These are phyloP conservation scores for Claviceps maximensis DNA, from an alignment of 2,329 filamentous ascomycete species.

Conservation along the genomic window DNA sequence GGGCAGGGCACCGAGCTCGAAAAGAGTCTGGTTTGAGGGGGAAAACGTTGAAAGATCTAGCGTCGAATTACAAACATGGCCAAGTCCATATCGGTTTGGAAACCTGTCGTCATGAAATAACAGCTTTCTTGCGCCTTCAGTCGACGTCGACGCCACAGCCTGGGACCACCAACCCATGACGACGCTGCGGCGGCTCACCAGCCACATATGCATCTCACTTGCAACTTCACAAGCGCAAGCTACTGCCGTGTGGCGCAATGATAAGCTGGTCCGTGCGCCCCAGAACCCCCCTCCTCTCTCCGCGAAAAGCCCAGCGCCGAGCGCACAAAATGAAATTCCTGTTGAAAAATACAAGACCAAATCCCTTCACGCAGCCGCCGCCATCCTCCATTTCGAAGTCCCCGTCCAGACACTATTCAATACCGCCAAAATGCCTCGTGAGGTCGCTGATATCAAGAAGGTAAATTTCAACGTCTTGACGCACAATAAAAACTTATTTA, in stretches of 20 bases:
- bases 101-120: too few species aligned
- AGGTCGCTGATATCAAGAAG: slow-evolving; percentile 97
- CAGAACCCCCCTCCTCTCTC: slow-evolving; percentile 8
- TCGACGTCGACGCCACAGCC: background rate
- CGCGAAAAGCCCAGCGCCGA: slow-evolving; percentile 7
- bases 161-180: background rate
- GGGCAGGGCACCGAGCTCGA: background rate
- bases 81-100: too few species aligned
- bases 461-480: slow-evolving; percentile 21
- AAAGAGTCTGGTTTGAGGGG: too few species aligned
- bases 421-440: slow-evolving; percentile 82
- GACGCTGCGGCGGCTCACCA: background rate
- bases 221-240: too few species aligned
- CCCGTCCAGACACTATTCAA: slow-evolving; percentile 15
- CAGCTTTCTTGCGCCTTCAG: background rate
- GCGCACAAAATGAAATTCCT: slow-evolving; percentile 6
- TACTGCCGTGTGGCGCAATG: background rate
- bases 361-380: background rate
- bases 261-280: slow-evolving; percentile 10
- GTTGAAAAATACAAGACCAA: background rate
- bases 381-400: slow-evolving; percentile 4
- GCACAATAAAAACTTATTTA: background rate
- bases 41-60: too few species aligned
- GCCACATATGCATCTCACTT: background rate
- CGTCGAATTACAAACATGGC: too few species aligned